These are phyloP conservation scores for Wallacemonas collosoma DNA, from an alignment of 208 protist species.

Conservation along the genomic window DNA sequence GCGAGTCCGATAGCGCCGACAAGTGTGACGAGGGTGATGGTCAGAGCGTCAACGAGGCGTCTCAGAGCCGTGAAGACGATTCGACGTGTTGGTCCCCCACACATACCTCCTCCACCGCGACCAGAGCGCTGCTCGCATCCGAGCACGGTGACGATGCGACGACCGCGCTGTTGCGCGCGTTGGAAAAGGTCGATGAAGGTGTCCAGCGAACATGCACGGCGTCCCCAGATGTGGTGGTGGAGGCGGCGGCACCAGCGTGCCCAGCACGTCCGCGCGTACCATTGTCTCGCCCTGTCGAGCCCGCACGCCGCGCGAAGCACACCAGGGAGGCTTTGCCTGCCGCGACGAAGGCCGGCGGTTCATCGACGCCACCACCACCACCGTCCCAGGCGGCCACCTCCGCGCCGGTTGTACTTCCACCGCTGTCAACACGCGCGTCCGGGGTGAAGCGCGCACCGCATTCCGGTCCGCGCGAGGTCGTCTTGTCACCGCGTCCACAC, in stretches of 20 bases:
- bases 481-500: neutral
- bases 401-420: too few relatives aligned
- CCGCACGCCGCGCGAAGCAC: neutral
- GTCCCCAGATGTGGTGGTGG: neutral
- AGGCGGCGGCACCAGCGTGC: neutral
- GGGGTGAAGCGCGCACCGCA: too few relatives aligned
- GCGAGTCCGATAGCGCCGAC: too few relatives aligned
- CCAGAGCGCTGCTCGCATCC: neutral
- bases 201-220: neutral
- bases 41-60: too few relatives aligned
- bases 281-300: too few relatives aligned
- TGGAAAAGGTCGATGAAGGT: neutral
- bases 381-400: too few relatives aligned
- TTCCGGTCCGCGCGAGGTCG: neutral
- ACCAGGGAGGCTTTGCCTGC: too few relatives aligned
- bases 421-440: too few relatives aligned
- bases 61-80: too few relatives aligned
- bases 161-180: neutral
- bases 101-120: neutral
- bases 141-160: neutral
- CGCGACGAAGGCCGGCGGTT: too few relatives aligned
- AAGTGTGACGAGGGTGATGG: too few relatives aligned
- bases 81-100: neutral
- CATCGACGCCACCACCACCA: too few relatives aligned
- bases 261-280: neutral